A percentile compares a stretch with the other conserved stretches of the same genome.
These are phyloP conservation scores for Dactylorhiza incarnata DNA, from an alignment of 106 monocot species.

Conservation along the genomic window DNA sequence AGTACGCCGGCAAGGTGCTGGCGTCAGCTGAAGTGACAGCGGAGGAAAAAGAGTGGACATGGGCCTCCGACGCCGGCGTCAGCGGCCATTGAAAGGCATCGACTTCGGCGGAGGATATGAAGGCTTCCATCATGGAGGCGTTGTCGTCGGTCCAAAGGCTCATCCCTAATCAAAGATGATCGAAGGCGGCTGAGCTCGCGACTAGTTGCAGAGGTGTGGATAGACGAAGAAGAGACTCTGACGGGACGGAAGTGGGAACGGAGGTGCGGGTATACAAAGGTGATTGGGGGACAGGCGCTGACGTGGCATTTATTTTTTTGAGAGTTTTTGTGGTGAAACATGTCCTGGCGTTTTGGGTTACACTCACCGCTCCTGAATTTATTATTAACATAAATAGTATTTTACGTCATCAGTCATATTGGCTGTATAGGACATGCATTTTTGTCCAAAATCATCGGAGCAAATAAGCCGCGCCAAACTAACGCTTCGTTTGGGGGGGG, in stretches of 20 bases:
- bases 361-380: no score
- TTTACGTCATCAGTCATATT: no score
- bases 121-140: constrained; percentile 85
- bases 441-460: no score
- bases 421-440: no score
- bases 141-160: constrained; percentile 81
- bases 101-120: constrained; percentile 54
- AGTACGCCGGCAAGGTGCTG: neutral
- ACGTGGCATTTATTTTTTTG: neutral
- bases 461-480: no score
- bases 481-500: no score
- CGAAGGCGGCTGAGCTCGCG: neutral
- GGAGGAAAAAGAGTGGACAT: constrained; percentile 8
- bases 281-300: neutral
- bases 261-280: neutral
- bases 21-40: neutral
- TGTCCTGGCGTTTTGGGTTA: no score
- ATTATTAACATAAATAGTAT: no score
- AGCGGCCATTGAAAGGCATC: constrained; percentile 23
- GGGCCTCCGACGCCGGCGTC: neutral
- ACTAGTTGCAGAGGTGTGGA: neutral
- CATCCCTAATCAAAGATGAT: constrained; percentile 20
- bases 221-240: neutral
- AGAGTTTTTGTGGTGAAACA: no score
- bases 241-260: neutral